A percentile compares a stretch with the other conserved stretches of the same genome.
phyloP scores from a whole-genome alignment of 176 grass and related monocot species.

The Cenchrus americanus region DNA sequence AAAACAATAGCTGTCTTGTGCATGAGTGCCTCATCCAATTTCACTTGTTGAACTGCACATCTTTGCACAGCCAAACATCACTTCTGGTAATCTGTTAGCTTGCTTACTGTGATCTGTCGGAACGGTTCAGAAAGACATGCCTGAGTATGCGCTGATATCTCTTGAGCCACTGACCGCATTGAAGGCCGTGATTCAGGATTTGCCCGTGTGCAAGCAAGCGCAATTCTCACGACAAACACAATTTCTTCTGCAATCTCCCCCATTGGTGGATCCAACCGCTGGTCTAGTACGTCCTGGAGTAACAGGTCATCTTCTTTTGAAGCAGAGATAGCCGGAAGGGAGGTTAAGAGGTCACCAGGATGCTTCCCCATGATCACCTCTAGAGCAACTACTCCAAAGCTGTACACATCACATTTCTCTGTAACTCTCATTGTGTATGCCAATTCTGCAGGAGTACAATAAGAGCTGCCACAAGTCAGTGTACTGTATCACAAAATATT shows the following conservation, averaged over 20 bases:
- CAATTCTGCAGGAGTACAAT: conserved; percentile 60
- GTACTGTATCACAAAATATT: background rate
- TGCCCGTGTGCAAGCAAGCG: conserved; percentile 65
- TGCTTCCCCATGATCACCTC: conserved; percentile 95
- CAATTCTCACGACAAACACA: conserved; percentile 73
- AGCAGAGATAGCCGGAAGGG: conserved; percentile 47
- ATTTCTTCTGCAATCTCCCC: conserved; percentile 84
- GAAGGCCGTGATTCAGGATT: conserved; percentile 74
- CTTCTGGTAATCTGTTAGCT: conserved; percentile 73
- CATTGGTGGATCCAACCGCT: conserved; percentile 55
- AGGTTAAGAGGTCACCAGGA: conserved; percentile 69
- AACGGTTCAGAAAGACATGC: conserved; percentile 75
- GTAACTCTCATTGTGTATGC: conserved; percentile 92
- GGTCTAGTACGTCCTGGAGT: conserved; percentile 73
- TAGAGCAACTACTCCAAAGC: conserved; percentile 75
- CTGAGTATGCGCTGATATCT: conserved; percentile 73
- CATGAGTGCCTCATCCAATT: background rate
- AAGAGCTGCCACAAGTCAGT: conserved; percentile 1
- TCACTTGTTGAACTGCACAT: background rate
- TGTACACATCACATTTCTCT: conserved; percentile 89
- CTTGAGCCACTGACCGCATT: conserved; percentile 75
- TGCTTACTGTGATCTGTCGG: conserved; percentile 66
- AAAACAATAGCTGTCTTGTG: background rate
- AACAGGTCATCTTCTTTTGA: conserved; percentile 62
- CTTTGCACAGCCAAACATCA: conserved; percentile 42